Conservation (phyloP, 2,329 filamentous ascomycete species). For the Calonectria honghensis region DNA sequence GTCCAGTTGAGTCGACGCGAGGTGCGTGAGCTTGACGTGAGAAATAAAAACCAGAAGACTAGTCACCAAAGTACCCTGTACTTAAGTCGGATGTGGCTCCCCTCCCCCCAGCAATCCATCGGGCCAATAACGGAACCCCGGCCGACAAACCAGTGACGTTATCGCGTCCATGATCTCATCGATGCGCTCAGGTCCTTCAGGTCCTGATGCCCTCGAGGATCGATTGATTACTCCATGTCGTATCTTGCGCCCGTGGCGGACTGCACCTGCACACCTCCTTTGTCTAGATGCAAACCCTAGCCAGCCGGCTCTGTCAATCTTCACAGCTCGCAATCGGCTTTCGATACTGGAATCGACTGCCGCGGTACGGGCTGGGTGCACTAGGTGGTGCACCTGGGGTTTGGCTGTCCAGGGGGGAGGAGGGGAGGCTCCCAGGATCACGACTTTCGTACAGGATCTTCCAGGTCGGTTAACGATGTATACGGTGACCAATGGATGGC, state of each 20-base stretch:
- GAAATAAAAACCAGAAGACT: slow-evolving; percentile 19
- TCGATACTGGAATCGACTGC: slow-evolving; percentile 34
- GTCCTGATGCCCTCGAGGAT: slow-evolving; percentile 6
- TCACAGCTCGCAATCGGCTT: slow-evolving; percentile 29
- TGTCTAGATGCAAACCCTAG: not conserved
- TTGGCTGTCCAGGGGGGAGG: slow-evolving; percentile 36
- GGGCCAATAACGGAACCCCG: slow-evolving; percentile 33
- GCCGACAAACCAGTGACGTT: slow-evolving; percentile 34
- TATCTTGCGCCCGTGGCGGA: slow-evolving; percentile 24
- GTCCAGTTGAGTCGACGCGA: slow-evolving; percentile 27
- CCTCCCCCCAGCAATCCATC: slow-evolving; percentile 29
- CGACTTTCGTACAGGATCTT: slow-evolving; percentile 38
- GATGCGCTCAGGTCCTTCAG: slow-evolving; percentile 25
- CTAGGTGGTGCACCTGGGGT: slow-evolving; percentile 33
- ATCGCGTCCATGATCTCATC: slow-evolving; percentile 42
- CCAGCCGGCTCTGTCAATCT: slow-evolving; percentile 25
- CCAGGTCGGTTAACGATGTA: slow-evolving; percentile 35
- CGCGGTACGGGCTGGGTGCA: slow-evolving; percentile 16
- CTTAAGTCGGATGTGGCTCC: slow-evolving; percentile 26
- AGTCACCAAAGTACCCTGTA: slow-evolving; percentile 24
- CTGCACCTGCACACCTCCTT: slow-evolving; percentile 22
- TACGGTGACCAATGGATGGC: slow-evolving; percentile 40
- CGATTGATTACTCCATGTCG: slow-evolving; percentile 14
- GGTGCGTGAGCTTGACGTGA: slow-evolving; percentile 30
- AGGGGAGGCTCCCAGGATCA: slow-evolving; percentile 32